Conservation (phyloP, 208 protist genomes). For the Wallacemonas sp. region DNA sequence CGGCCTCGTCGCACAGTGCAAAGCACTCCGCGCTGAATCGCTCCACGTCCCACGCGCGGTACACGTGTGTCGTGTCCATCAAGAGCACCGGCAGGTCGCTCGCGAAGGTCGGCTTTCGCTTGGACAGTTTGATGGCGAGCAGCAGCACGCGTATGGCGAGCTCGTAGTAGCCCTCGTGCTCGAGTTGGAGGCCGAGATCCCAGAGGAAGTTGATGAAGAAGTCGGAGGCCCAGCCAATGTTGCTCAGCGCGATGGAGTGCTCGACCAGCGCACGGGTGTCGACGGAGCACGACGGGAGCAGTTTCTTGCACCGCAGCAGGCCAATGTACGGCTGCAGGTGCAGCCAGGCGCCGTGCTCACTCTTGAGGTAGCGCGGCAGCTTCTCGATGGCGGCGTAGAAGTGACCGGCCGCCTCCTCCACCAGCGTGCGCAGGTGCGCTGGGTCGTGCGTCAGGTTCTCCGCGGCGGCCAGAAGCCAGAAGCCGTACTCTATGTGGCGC, state of each 20-base stretch:
- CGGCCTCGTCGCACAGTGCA: conserved; percentile 53
- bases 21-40: conserved; percentile 53
- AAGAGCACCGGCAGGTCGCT: conserved; percentile 53
- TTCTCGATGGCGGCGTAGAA: conserved; percentile 69
- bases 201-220: conserved; percentile 74
- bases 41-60: conserved; percentile 65
- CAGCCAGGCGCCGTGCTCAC: conserved; percentile 80
- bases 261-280: conserved; percentile 63
- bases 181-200: conserved; percentile 62
- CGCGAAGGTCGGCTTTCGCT: conserved; percentile 60
- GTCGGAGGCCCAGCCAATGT: conserved; percentile 74
- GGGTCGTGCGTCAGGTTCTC: conserved; percentile 33
- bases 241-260: conserved; percentile 68
- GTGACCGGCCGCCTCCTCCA: conserved; percentile 62
- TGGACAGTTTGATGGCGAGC: conserved; percentile 65
- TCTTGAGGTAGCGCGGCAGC: conserved; percentile 65
- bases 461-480: conserved; percentile 63
- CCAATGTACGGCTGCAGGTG: conserved; percentile 80
- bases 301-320: conserved; percentile 68
- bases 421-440: conserved; percentile 41
- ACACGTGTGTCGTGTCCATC: conserved; percentile 71
- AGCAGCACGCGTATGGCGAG: conserved; percentile 51
- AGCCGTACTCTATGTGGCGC: conserved; percentile 69
- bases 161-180: conserved; percentile 62
- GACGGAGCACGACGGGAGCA: conserved; percentile 70